Evolutionary conservation across 306 rosid species (phyloP), one percentile per base, ranked within the genome.

Genomic region (Vigna unguiculata): DNA sequence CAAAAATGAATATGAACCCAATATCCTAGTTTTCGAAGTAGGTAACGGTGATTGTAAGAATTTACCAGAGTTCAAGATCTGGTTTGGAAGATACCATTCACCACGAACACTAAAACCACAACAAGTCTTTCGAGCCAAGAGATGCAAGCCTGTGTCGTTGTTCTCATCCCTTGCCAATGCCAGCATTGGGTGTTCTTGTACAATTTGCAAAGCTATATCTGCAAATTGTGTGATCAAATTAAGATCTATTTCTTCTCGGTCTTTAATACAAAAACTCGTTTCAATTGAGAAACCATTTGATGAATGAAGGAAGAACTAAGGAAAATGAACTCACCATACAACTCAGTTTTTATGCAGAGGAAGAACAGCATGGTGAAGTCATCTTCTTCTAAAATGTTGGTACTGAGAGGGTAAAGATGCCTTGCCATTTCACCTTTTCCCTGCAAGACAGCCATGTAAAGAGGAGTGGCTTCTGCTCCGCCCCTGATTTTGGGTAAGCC

Each of bases 91-190:
- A 24, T 65, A 19, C 69, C 75, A 41, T 5, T 10, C 9, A 12
- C 57, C 19, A 30, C 4, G 60, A 41, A 1, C 46, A 20, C 16
- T 43, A 30, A 9, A 55, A 74, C 30, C 63, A 53, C 22, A 5
- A 53, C 22, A 5, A 58, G 73, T 25, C 79, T 74, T 78, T 55
- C 75, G 57, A 53, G 86, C 86, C 81, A 83, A 74, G 65, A 79
- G 3, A 75, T 83, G 86, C 69, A 83, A 70, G 34, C 66, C 86
- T 4, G 78, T 69, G 12, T 83, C 59, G 4, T 41, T 9, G 25
- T 74, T 45, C 20, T 51, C 78, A 45, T 79, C 58, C 8, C 64
- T 34, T 2, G 30, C 32, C 9, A 69, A 69, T 22, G 80, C 86
- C 24, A 79, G 74, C 13, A 0, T 14, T 60, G 70, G 1, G 4